These are phyloP conservation scores for Haberlea rhodopensis DNA, from an alignment of 257 asterid species.

Conservation along the genomic window DNA sequence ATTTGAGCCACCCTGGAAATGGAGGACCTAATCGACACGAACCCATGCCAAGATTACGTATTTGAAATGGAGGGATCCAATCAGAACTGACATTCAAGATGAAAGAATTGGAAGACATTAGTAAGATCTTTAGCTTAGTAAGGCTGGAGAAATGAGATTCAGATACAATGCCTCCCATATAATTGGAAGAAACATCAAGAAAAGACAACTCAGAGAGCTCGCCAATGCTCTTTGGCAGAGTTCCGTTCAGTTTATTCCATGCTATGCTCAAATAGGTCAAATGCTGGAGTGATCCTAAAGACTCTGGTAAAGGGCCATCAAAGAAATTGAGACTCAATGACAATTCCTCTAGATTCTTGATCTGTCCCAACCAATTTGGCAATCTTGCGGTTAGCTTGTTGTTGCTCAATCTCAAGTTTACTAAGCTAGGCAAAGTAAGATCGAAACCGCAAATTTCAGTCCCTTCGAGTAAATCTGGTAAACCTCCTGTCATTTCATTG, in stretches of 20 bases:
- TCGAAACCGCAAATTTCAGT: conserved; percentile 25
- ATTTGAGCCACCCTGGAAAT: conserved; percentile 52
- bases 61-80: conserved; percentile 52
- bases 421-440: conserved; percentile 33
- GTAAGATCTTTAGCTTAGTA: conserved; percentile 30
- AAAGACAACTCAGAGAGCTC: conserved; percentile 30
- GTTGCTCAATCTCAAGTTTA: conserved; percentile 26
- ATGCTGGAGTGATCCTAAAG: conserved; percentile 37
- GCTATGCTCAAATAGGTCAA: conserved; percentile 31
- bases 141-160: conserved; percentile 41
- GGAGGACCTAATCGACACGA: conserved; percentile 44
- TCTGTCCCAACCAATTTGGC: conserved; percentile 47
- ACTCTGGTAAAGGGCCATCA: conserved; percentile 47
- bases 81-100: conserved; percentile 33
- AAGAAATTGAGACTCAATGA: conserved; percentile 32
- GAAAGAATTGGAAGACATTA: conserved; percentile 38
- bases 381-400: conserved; percentile 36
- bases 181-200: conserved; percentile 42
- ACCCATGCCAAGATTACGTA: conserved; percentile 40
- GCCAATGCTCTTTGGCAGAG: conserved; percentile 42
- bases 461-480: conserved; percentile 40
- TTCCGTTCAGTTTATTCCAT: conserved; percentile 41
- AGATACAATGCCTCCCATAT: conserved; percentile 34
- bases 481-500: conserved; percentile 36
- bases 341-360: conserved; percentile 35